A percentile compares a stretch with the other conserved stretches of the same genome.
These are phyloP conservation scores for Akanthomyces dipterigenus DNA, from an alignment of 2,329 filamentous ascomycete genomes.

Conservation along the genomic window DNA sequence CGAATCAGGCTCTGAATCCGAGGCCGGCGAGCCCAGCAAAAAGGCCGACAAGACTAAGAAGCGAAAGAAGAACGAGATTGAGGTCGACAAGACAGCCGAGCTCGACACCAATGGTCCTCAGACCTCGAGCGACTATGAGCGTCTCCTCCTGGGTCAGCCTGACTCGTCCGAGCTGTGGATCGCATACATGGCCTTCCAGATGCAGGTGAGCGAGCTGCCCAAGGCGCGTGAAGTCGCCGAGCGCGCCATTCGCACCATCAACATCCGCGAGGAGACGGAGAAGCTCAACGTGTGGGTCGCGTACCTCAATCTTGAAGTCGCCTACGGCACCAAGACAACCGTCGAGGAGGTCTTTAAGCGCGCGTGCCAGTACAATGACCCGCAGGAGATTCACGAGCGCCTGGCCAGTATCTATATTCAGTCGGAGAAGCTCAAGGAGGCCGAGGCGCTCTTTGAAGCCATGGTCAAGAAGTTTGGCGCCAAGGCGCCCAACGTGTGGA, in stretches of 20 bases:
- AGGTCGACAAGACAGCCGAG: slow-evolving; percentile 86
- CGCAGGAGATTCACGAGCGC: slow-evolving; percentile 81
- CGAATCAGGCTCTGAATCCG: slow-evolving; percentile 47
- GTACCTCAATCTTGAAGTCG: slow-evolving; percentile 87
- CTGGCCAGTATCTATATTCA: slow-evolving; percentile 93
- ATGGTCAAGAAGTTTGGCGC: slow-evolving; percentile 87
- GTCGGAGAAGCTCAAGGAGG: slow-evolving; percentile 75
- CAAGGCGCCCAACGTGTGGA: slow-evolving; percentile 73
- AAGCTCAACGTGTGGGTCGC: slow-evolving; percentile 96
- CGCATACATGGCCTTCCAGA: slow-evolving; percentile 97
- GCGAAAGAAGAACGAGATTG: slow-evolving; percentile 66
- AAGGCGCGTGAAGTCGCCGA: slow-evolving; percentile 87
- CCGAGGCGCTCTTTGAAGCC: slow-evolving; percentile 77
- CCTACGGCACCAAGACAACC: slow-evolving; percentile 76
- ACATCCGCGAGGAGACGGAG: slow-evolving; percentile 82
- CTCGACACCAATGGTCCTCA: slow-evolving; percentile 84
- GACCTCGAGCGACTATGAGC: slow-evolving; percentile 86
- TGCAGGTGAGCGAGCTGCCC: slow-evolving; percentile 80
- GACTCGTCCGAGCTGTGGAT: slow-evolving; percentile 95
- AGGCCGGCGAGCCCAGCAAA: slow-evolving; percentile 35
- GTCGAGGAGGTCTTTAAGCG: slow-evolving; percentile 84
- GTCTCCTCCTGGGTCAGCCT: slow-evolving; percentile 82
- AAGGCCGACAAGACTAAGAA: slow-evolving; percentile 61
- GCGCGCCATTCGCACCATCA: slow-evolving; percentile 84
- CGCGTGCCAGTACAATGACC: slow-evolving; percentile 89